A percentile compares a stretch with the other conserved stretches of the same genome.
phyloP scores from a whole-genome alignment of 139 green algal species.

The Eudorina sp. region DNA sequence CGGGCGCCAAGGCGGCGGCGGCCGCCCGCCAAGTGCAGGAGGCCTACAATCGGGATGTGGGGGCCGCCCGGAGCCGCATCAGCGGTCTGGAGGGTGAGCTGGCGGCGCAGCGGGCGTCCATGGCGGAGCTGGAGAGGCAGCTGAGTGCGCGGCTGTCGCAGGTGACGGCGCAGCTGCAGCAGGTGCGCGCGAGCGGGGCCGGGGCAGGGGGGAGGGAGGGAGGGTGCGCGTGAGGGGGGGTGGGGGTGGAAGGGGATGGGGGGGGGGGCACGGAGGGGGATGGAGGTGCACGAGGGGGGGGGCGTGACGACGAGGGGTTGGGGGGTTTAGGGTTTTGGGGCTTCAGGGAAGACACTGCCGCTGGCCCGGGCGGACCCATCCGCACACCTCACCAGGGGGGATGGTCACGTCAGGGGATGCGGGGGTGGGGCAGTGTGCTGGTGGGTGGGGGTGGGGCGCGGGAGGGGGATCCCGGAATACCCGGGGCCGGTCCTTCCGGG shows the following conservation, averaged over 20 bases:
- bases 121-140: conserved; percentile 42
- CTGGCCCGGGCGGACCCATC: too few relatives aligned
- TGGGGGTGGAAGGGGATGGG: background rate
- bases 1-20: background rate
- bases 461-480: too few relatives aligned
- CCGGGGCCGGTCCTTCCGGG: too few relatives aligned
- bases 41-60: conserved; percentile 42
- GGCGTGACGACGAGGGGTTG: background rate
- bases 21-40: conserved; percentile 34
- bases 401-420: too few relatives aligned
- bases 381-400: too few relatives aligned
- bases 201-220: background rate
- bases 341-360: too few relatives aligned
- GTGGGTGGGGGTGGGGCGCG: too few relatives aligned
- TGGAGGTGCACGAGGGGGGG: background rate
- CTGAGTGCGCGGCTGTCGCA: conserved; percentile 2
- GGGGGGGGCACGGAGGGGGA: background rate
- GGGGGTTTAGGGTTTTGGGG: too few relatives aligned
- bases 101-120: background rate
- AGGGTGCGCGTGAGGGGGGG: background rate
- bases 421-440: too few relatives aligned
- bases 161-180: conserved; percentile 10
- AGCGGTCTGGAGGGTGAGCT: conserved; percentile 41
- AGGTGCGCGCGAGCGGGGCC: background rate
- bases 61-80: conserved; percentile 37